Evolutionary conservation across 2,329 filamentous ascomycete genomes (phyloP), one percentile per base, ranked within the genome.

Genomic region (Neodidymelliopsis sp.): DNA sequence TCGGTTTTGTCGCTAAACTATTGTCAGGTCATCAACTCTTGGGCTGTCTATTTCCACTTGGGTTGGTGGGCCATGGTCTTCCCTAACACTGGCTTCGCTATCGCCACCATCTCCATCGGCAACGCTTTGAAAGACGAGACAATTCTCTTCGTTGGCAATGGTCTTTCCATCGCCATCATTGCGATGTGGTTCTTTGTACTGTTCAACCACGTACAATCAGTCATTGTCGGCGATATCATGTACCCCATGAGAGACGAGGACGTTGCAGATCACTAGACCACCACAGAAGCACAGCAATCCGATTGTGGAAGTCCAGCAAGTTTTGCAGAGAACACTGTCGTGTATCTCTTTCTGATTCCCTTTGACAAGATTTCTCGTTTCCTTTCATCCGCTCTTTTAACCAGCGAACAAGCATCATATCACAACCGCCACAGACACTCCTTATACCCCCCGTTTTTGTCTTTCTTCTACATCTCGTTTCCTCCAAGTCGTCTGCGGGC

Each of bases 21-120:
- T 6, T n/a, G 10, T 19, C 23, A 71, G 67, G 63, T 66, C n/a
- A 59, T 69, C 36, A 62, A 67, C 31, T 62, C 60, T 16, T 66
- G 63, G 50, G 63, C 65, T 22, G 62, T 70, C 11, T 85, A 84
- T 81, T 80, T 85, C 83, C 65, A 59, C 77, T 74, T 87, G 2
- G 82, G 82, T 1, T 87, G 83, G 83, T 88, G 83, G 81, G 83
- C 84, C 0, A 79, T 83, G 67, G 72, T 76, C 0, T 76, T 76
- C 53, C 74, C 74, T 2, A 75, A 76, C 55, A 70, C 70, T 6
- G 74, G 74, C 15, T 76, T 76, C 40, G 65, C 72, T 37, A 66
- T 76, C n/a, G 73, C 74, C n/a, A 76, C 73, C 4, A 75, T 75
- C 33, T 62, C 62, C 6, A 73, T 76, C 27, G 74, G 72, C 11